Base-by-base conservation (phyloP, 2,329 filamentous ascomycete species). In the Aspergillus udagawae region DNA sequence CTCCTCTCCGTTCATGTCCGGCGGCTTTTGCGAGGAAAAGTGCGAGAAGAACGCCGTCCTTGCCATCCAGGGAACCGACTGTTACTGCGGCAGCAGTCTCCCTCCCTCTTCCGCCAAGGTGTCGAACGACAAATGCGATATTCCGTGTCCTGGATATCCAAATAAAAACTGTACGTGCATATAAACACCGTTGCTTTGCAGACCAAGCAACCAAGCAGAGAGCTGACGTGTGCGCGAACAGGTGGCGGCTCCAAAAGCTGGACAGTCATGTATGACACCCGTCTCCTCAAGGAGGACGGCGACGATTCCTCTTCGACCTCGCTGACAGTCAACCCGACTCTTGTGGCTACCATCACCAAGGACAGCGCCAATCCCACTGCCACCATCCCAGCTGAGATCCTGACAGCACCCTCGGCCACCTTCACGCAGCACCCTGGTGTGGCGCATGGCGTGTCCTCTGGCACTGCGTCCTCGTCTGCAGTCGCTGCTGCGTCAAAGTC, bases 71-170 rank as follows among this genome's bases (percentile, higher is more conserved):
- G 65, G 59, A 25, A 20, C 47, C 17, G 45, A 61, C 29, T 71
- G 68, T 57, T 61, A 55, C 49, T 71, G 68, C 51, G 62, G 61
- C 8, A 55, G 67, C 17, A 44, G 59, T n/a, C 25, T 64, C 0
- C 66, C 68, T 4, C 52, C 59, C 0, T 21, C 56, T 4, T 54
- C 56, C 2, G 53, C 47, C 10, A 61, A 65, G 53, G 52, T 69
- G 7, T 56, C 54, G 45, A 52, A 63, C 35, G 57, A 58, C 3
- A 51, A 67, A 52, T 71, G 69, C 60, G 51, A 63, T 8, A 25
- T 23, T 1, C 3, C 6, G 1, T 71, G 69, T 49, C 4, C 51
- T 2, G 69, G 68, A 10, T 71, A 29, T 10, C 51, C 66, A 1
- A 27, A 1, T 2, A 57, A 63, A 14, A 49, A 45, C 0, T 71